A percentile compares a stretch with the other conserved stretches of the same genome.
Conservation (phyloP, 2,329 filamentous ascomycete species). For the Alternaria alternata region DNA sequence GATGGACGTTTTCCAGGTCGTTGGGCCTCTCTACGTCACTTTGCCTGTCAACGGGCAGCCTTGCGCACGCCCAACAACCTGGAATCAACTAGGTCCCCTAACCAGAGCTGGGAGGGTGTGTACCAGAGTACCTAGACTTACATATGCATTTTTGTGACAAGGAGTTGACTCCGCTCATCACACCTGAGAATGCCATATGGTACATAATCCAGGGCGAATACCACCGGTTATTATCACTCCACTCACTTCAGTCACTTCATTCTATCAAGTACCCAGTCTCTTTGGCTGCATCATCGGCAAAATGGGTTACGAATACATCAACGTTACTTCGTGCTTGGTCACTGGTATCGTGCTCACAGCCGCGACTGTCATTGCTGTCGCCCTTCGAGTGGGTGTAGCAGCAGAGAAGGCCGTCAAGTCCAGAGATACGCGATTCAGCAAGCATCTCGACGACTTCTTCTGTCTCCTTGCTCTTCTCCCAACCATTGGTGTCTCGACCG, state of each 20-base stretch:
- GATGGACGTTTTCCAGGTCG: not conserved
- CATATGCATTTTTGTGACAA: not conserved
- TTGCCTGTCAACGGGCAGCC: not conserved
- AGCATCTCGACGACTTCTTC: slow-evolving; percentile 12
- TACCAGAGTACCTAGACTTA: not conserved
- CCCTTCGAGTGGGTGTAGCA: not conserved
- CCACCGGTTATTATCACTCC: not conserved
- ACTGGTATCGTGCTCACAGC: slow-evolving; percentile 1
- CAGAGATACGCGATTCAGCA: not conserved
- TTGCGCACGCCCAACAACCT: slow-evolving; percentile 1
- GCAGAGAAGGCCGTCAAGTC: not conserved
- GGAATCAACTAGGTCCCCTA: slow-evolving; percentile 1
- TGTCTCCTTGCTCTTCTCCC: slow-evolving; percentile 12
- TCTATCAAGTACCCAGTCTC: not conserved
- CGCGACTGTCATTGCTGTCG: slow-evolving; percentile 1
- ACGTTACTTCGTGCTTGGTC: slow-evolving; percentile 8
- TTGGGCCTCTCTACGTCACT: not conserved
- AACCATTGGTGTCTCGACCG: slow-evolving; percentile 9
- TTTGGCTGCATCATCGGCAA: not conserved
- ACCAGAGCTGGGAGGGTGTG: not conserved
- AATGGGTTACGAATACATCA: slow-evolving; percentile 17
- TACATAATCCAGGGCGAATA: slow-evolving; percentile 1
- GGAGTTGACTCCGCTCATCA: not conserved
- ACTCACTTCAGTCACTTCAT: not conserved
- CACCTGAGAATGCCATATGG: not conserved